Evolutionary conservation across 306 rosid species (phyloP).

Genomic region (Trichosanthes truncata): DNA sequence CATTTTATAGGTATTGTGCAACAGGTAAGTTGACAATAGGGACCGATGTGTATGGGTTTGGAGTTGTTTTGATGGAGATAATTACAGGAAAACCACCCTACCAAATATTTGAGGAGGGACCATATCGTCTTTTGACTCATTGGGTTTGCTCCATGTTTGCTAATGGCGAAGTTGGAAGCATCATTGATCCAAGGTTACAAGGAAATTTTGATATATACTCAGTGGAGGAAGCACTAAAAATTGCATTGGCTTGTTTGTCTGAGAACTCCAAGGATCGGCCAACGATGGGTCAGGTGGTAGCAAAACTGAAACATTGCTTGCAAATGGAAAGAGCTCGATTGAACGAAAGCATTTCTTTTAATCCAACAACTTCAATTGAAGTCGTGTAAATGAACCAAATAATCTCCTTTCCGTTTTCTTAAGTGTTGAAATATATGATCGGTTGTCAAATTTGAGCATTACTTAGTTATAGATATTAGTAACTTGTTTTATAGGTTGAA

Average conservation of each 20-base stretch:
- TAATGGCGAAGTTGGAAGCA: slow-evolving; percentile 16
- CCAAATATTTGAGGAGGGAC: neutral
- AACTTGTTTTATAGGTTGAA: too few relatives aligned
- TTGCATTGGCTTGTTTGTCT: slow-evolving; percentile 20
- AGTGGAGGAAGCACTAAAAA: slow-evolving; percentile 8
- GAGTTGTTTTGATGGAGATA: slow-evolving; percentile 20
- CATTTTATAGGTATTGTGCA: neutral
- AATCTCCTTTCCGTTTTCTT: too few relatives aligned
- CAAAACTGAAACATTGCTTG: slow-evolving; percentile 18
- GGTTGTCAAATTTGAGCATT: too few relatives aligned
- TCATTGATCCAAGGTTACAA: slow-evolving; percentile 15
- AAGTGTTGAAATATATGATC: too few relatives aligned
- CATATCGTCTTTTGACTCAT: neutral
- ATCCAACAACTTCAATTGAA: too few relatives aligned
- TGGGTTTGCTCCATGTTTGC: slow-evolving; percentile 19
- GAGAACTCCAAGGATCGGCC: slow-evolving; percentile 12
- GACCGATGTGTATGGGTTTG: slow-evolving; percentile 29
- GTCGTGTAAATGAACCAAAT: too few relatives aligned
- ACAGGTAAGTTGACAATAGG: slow-evolving; percentile 18
- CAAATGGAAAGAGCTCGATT: neutral
- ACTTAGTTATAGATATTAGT: too few relatives aligned
- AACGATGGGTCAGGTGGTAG: slow-evolving; percentile 15
- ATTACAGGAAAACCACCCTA: slow-evolving; percentile 15
- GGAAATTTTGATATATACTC: slow-evolving; percentile 12
- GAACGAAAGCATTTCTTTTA: neutral